Evolutionary conservation across 805 yeast species (phyloP).

Genomic region (Suhomyces sp.): DNA sequence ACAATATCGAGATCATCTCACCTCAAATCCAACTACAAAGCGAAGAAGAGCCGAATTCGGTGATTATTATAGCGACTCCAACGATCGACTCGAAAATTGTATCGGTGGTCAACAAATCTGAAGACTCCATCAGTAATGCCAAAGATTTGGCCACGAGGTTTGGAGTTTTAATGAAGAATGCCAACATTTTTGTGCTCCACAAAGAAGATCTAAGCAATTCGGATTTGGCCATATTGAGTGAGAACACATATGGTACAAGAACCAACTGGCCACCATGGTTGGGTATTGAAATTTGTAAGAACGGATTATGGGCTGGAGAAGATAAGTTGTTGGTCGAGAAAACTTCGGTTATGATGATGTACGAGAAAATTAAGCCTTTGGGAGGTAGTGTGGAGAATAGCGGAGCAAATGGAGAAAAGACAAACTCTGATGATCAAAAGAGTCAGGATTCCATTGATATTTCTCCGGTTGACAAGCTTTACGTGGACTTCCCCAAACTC

Average conservation of each 20-base stretch:
- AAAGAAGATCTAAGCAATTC: conserved; percentile 40
- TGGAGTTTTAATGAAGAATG: conserved; percentile 65
- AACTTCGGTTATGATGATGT: conserved; percentile 59
- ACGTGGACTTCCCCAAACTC: conserved; percentile 68
- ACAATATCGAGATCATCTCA: conserved; percentile 34
- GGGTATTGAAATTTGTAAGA: conserved; percentile 60
- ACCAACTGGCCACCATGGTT: conserved; percentile 88
- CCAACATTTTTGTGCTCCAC: conserved; percentile 68
- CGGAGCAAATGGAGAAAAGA: neutral
- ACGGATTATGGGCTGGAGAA: conserved; percentile 39
- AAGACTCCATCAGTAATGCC: conserved; percentile 31
- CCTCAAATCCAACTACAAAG: conserved; percentile 46
- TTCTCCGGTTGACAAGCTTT: conserved; percentile 30
- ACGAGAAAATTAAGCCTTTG: conserved; percentile 42
- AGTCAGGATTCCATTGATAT: neutral
- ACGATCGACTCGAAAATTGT: conserved; percentile 64
- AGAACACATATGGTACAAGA: conserved; percentile 58
- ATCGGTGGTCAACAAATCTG: conserved; percentile 51
- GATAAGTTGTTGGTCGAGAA: conserved; percentile 58
- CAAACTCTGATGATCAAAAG: neutral
- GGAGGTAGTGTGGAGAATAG: conserved; percentile 5
- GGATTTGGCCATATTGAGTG: conserved; percentile 44
- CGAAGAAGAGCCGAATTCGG: conserved; percentile 44
- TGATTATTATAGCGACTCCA: conserved; percentile 72
- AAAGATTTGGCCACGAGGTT: conserved; percentile 57